These are phyloP conservation scores for Rhodomyrtus tomentosa DNA, from an alignment of 345 rosid species.

Conservation along the genomic window DNA sequence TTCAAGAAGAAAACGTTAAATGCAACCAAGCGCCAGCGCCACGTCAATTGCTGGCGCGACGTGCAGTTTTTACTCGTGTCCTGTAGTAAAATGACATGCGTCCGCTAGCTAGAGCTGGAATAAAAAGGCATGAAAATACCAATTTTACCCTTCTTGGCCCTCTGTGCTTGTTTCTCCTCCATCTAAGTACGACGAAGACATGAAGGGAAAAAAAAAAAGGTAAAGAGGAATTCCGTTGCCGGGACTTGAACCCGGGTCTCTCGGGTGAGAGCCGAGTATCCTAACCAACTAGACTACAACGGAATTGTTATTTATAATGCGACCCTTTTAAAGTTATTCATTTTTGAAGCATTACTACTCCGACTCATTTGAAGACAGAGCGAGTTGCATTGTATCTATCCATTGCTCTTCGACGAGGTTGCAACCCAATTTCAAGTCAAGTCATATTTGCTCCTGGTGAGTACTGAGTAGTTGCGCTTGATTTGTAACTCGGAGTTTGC, in stretches of 20 bases:
- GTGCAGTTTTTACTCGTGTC: too few species aligned
- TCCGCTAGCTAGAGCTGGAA: too few species aligned
- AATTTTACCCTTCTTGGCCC: too few species aligned
- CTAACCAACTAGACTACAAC: slow-evolving; percentile 43
- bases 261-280: slow-evolving; percentile 48
- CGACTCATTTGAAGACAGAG: too few species aligned
- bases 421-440: background rate
- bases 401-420: background rate
- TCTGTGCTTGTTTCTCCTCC: too few species aligned
- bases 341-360: background rate
- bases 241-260: slow-evolving; percentile 34
- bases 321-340: fast-evolving
- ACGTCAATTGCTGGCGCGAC: too few species aligned
- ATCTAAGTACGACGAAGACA: too few species aligned
- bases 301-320: fast-evolving
- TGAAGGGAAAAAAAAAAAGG: background rate
- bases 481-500: background rate
- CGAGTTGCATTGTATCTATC: background rate
- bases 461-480: fast-evolving
- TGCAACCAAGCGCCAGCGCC: too few species aligned
- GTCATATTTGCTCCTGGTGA: background rate
- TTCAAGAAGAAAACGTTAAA: too few species aligned
- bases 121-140: too few species aligned
- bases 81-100: too few species aligned
- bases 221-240: slow-evolving; percentile 4